Base-by-base conservation (phyloP, 305 asterid species). In the Ilex paraguariensis region DNA sequence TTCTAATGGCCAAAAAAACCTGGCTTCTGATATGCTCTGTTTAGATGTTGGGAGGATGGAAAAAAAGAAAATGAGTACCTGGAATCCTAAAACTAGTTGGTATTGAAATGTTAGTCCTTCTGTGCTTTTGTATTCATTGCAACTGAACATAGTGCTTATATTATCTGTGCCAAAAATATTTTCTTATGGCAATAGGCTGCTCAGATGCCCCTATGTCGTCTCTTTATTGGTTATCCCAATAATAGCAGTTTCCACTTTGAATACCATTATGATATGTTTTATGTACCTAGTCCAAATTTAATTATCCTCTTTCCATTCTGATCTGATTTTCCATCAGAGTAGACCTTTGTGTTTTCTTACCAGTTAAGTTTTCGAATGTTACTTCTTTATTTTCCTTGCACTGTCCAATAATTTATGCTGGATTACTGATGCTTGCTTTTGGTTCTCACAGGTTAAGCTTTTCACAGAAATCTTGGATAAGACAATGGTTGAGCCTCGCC, bases 401-500 rank as follows among this genome's bases (percentile, higher is more conserved):
- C 13, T 10, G 54, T 1, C 54, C 54, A 50, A 50, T 50, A 52
- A 3, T 17, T 52, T 52, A 17, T 54, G 53, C 11, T 59, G 11
- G 48, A 21, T 16, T 21, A 50, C 31, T 16, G 4, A 31, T 52
- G 31, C 39, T 62, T 56, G 30, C 56, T 42, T 44, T 45, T 71
- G 28, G 56, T 36, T 74, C 53, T 74, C 31, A 59, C 82, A 94
- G 99, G 95, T 88, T 62, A 94, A 84, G 80, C 73, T 94, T 62
- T 89, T 77, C 33, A 85, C 68, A 49, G 99, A 91, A 39, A 84
- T 95, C 10, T 36, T 94, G 69, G 82, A 68, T 66, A 94, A 94
- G 79, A 85, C 86, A 74, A 84, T 94, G 99, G 94, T 94, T 49
- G 99, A 91, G 69, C 99, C 99, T 55, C 87, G 94, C 45, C 93